Conservation (phyloP, 805 yeast species). For the Komagataella pseudopastoris region DNA sequence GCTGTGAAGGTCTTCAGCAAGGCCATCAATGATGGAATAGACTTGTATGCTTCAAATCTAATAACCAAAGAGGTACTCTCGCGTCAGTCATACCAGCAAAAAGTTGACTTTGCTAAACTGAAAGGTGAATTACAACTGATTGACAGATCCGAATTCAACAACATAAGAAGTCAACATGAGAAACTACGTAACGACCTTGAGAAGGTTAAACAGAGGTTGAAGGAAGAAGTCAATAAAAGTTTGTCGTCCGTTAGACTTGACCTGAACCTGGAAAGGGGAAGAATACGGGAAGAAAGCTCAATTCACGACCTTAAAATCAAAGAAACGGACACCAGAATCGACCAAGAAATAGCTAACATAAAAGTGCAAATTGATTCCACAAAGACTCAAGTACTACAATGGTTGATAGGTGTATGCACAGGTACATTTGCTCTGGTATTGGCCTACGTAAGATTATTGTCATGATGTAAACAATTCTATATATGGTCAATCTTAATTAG, state of each 20-base stretch:
- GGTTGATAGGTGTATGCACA: conserved; percentile 96
- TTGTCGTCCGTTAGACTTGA: conserved; percentile 87
- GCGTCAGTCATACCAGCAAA: conserved; percentile 84
- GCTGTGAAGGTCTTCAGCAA: conserved; percentile 61
- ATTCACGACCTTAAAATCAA: conserved; percentile 87
- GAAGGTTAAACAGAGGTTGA: conserved; percentile 67
- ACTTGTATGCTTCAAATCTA: conserved; percentile 57
- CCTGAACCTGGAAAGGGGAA: conserved; percentile 84
- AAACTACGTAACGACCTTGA: conserved; percentile 74
- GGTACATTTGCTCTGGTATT: conserved; percentile 93
- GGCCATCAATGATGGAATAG: conserved; percentile 72
- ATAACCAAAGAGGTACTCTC: conserved; percentile 79
- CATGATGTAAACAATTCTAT: conserved; percentile 18
- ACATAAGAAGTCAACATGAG: conserved; percentile 78
- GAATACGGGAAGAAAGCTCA: conserved; percentile 88
- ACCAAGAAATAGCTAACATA: conserved; percentile 90
- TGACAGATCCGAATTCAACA: conserved; percentile 76
- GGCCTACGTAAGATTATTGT: conserved; percentile 78
- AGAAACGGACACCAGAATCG: conserved; percentile 89
- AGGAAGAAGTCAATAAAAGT: conserved; percentile 84
- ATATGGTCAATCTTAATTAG: conserved; percentile 11
- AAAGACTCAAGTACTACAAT: conserved; percentile 93
- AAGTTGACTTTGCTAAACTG: conserved; percentile 90
- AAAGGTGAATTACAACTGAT: conserved; percentile 83
- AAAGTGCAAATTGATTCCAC: conserved; percentile 91